Conservation (phyloP, 306 rosid species). For the Carpinus fangiana region DNA sequence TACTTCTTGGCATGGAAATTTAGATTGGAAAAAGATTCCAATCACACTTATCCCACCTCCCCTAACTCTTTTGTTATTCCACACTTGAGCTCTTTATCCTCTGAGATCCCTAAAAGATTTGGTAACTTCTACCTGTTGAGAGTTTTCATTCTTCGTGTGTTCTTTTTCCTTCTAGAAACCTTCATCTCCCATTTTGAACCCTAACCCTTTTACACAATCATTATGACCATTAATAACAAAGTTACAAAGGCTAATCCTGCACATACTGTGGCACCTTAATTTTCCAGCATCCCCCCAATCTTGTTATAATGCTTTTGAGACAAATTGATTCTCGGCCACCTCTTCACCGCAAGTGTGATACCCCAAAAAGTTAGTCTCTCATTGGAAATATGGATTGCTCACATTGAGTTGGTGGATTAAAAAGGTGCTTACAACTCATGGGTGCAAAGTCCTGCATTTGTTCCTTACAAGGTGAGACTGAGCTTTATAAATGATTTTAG, state of each 20-base stretch:
- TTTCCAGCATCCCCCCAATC: not conserved
- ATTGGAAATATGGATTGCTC: no score
- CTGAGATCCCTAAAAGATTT: not conserved
- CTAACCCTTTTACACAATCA: not conserved
- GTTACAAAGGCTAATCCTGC: not conserved
- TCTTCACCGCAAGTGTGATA: not conserved
- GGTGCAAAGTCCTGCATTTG: no score
- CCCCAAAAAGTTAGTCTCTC: no score
- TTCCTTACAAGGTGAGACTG: no score
- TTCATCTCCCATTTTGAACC: not conserved
- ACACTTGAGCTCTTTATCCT: not conserved
- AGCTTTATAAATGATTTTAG: no score
- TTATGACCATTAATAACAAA: not conserved
- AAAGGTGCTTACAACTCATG: no score
- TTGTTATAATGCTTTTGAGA: not conserved
- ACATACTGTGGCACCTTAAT: not conserved
- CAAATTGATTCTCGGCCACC: not conserved
- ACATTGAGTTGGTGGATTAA: no score
- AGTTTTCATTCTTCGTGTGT: not conserved
- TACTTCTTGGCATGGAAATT: not conserved
- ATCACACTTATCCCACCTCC: not conserved
- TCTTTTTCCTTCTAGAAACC: not conserved
- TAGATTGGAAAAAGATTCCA: not conserved
- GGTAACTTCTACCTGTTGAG: not conserved
- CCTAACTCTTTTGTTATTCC: not conserved